phyloP scores from a whole-genome alignment of 2,329 filamentous ascomycete species.

The Fusarium duplospermum region DNA sequence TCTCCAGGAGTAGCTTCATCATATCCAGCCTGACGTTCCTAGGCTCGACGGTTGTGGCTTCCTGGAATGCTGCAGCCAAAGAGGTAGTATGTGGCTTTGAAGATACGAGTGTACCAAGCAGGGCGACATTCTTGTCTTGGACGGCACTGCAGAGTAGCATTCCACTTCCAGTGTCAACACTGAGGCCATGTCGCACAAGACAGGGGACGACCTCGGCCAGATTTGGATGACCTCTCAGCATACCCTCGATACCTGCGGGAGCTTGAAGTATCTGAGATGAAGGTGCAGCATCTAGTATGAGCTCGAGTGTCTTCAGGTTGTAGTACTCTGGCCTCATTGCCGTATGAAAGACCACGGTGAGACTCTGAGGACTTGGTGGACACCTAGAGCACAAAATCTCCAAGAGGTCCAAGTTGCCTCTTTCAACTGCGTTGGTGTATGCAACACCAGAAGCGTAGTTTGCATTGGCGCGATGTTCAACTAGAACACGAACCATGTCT shows the following conservation, averaged over 20 bases:
- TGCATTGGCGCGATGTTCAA: conserved; percentile 1
- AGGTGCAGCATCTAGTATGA: background rate
- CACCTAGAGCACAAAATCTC: background rate
- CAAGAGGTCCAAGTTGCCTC: background rate
- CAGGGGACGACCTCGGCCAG: background rate
- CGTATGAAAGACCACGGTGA: background rate
- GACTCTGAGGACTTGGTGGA: background rate
- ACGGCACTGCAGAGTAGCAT: conserved; percentile 3
- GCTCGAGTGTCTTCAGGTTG: background rate
- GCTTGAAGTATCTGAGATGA: background rate
- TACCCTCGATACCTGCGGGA: background rate
- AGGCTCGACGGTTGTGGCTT: background rate
- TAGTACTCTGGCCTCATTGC: background rate
- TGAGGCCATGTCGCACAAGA: background rate
- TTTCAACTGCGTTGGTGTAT: background rate
- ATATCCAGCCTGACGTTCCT: background rate
- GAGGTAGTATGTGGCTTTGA: background rate
- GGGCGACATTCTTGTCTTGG: background rate
- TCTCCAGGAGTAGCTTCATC: background rate
- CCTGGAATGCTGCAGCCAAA: background rate
- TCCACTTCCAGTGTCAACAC: background rate
- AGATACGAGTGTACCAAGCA: background rate
- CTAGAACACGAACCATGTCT: background rate
- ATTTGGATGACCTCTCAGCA: background rate
- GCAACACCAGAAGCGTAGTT: background rate